Base-by-base conservation (phyloP, 2,329 filamentous ascomycete species). In the Sclerotiophoma versabilis region DNA sequence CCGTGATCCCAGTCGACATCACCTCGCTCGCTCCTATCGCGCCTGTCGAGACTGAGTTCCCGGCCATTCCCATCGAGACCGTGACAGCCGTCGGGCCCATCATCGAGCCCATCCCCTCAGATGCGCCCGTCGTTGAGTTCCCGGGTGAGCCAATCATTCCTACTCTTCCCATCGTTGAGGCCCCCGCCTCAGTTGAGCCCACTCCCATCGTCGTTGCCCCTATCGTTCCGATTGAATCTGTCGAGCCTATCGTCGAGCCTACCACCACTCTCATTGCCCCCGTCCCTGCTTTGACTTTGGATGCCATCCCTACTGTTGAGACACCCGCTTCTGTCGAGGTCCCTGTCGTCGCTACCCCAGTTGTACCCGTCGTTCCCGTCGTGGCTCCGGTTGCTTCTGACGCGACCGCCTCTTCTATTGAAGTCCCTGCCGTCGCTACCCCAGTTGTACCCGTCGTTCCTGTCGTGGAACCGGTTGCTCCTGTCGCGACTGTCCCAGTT, bases 131-230 rank as follows among this genome's bases (percentile, higher is more conserved):
- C 12, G 20, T 57, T 1, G 45, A 59, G 19, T 54, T 59, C 47
- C 49, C 54, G 44, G 57, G 57, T 57, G 34, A 57, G 57, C 53
- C n/a, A 20, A 38, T 34, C 22, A 11, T 39, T 30, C 45, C 45
- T 32, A 38, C 26, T 27, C 14, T 39, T 15, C 45, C 45, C 26
- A 14, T 19, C 11, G 17, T 44, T 46, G 34, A 45, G 27, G 27
- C 10, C 9, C 23, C 43, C 15, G 17, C 27, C 26, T 22, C 23
- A 14, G 23, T n/a, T 34, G 38, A 19, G 20, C 20, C 41, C 17
- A 34, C 33, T 26, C 22, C 36, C 19, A 2, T 20, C 9, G 2
- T 11, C 17, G 10, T 22, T 15, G 6, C 19, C 23, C 19, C 39
- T 17, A 15, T 42, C 6, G 15, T 42, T 27, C 20, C 46, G 27